Evolutionary conservation across 441 rosid genomes (phyloP), one percentile per base, ranked within the genome.

Genomic region (Erysimum cheiri): DNA sequence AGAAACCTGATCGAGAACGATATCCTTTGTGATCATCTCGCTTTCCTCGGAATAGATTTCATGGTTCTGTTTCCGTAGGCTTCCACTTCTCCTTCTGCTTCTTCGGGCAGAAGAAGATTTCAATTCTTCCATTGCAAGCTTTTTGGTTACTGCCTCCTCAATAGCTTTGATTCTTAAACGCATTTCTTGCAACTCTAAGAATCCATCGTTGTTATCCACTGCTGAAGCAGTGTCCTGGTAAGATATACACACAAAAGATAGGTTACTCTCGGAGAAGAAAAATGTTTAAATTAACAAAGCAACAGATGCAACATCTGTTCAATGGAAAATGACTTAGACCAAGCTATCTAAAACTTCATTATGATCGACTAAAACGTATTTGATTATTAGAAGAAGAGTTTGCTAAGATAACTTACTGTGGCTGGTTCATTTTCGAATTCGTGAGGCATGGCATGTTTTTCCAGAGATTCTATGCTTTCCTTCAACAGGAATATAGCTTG

Each of bases 1-100:
- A 4, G 98, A 96, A 31, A 81, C 77, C 77, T 92, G 96, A 78
- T 96, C 99, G 6, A 96, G 96, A 78, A 96, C 76, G 60, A 93
- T 96, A 78, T 96, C 99, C 80, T 96, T 96, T 1, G 97, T 86
- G 85, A 87, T 81, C 77, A 88, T 81, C 63, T 82, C 95, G 33
- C 55, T 83, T 66, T 83, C 87, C 46, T 74, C 88, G 72, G 85
- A 73, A 54, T 64, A 75, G 43, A 77, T 82, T 67, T 85, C 88
- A 13, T 71, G 77, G 60, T 77, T 64, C 63, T 55, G 79, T 73
- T 77, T 52, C 76, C 75, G 75, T 55, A 77, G 26, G 69, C 31
- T 77, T 75, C 78, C 80, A 76, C 60, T 81, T 81, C 88, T 75
- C 81, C 84, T 74, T 70, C 76, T 52, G 84, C 83, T 67, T 77